phyloP scores from a whole-genome alignment of 2,329 filamentous ascomycete species.

The Teratosphaeria viscida region DNA sequence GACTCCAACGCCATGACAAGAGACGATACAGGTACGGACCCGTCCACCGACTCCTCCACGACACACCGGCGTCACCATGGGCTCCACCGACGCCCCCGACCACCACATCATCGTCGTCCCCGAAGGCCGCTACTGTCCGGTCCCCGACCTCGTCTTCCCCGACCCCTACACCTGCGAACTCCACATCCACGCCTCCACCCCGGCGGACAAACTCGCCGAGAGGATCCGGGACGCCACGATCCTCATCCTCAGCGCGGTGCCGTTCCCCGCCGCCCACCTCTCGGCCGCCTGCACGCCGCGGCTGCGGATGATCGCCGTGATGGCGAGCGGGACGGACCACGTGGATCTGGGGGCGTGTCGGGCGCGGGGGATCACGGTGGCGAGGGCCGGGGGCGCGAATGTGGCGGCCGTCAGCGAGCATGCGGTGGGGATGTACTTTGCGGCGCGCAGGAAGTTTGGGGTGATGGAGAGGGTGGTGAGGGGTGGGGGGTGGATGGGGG shows the following conservation, averaged over 20 bases:
- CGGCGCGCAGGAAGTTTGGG: slow-evolving; percentile 33
- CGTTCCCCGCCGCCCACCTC: not conserved
- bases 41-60: no score
- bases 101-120: not conserved
- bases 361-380: slow-evolving; percentile 34
- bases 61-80: not conserved
- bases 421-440: slow-evolving; percentile 41
- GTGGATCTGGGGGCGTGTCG: slow-evolving; percentile 36
- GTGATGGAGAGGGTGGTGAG: slow-evolving; percentile 27
- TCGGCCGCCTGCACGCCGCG: not conserved
- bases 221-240: slow-evolving; percentile 39
- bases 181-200: not conserved
- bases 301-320: not conserved
- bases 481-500: slow-evolving; percentile 31
- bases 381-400: slow-evolving; percentile 38
- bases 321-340: slow-evolving; percentile 33
- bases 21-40: no score
- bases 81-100: not conserved
- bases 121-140: not conserved
- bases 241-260: slow-evolving; percentile 8
- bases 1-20: no score
- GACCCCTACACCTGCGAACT: not conserved
- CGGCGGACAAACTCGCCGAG: slow-evolving; percentile 3
- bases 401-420: slow-evolving; percentile 40
- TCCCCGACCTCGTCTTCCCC: not conserved